These are phyloP conservation scores for Starmerella apicola DNA, from an alignment of 805 yeast species.

Conservation along the genomic window DNA sequence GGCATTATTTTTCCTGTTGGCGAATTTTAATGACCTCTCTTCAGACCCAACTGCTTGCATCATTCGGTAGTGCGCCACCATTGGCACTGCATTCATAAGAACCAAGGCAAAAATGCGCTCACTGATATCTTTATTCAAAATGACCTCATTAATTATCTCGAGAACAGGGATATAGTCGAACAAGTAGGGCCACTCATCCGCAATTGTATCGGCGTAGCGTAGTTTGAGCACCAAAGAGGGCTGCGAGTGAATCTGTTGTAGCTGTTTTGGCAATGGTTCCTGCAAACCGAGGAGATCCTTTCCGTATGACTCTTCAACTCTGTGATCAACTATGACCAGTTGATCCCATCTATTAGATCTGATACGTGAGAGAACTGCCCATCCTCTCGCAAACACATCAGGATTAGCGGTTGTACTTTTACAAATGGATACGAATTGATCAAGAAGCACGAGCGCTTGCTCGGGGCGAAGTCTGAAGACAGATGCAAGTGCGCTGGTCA, in stretches of 20 bases:
- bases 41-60: not conserved
- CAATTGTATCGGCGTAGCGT: not conserved
- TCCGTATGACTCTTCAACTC: conserved; percentile 18
- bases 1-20: too few relatives aligned
- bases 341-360: conserved; percentile 16
- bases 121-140: conserved; percentile 47
- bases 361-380: conserved; percentile 18
- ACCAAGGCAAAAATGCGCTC: conserved; percentile 47
- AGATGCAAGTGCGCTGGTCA: conserved; percentile 6
- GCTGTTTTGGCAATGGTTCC: conserved; percentile 29
- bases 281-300: conserved; percentile 23
- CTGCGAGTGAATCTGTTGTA: conserved; percentile 28
- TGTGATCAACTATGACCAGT: conserved; percentile 16
- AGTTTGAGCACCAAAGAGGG: conserved; percentile 24
- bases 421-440: conserved; percentile 13
- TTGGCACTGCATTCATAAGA: conserved; percentile 40
- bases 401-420: conserved; percentile 6
- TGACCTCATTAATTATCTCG: conserved; percentile 30
- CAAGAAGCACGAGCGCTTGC: conserved; percentile 7
- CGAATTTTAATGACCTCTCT: too few relatives aligned
- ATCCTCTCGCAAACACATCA: conserved; percentile 16
- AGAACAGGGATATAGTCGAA: conserved; percentile 45
- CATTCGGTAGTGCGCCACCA: conserved; percentile 37
- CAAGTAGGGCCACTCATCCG: not conserved
- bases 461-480: conserved; percentile 4